These are phyloP conservation scores for Mucor piriformis DNA, from an alignment of 371 early-diverging fungal genomes.

Conservation along the genomic window DNA sequence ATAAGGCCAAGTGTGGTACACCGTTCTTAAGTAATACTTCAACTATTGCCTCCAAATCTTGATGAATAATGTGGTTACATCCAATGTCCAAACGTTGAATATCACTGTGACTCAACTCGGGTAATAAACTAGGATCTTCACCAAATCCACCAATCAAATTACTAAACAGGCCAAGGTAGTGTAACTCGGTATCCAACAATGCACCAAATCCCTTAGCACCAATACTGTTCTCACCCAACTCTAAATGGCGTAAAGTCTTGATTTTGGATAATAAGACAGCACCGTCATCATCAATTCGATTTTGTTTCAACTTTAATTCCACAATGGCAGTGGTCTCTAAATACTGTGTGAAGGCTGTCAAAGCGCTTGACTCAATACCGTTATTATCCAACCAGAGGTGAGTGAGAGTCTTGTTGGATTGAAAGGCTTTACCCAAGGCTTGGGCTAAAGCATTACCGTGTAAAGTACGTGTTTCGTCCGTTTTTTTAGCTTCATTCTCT, in stretches of 20 bases:
- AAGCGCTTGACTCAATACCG: conserved; percentile 42
- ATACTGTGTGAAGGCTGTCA: conserved; percentile 23
- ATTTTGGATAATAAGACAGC: conserved; percentile 38
- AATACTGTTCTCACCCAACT: conserved; percentile 56
- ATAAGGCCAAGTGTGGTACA: conserved; percentile 46
- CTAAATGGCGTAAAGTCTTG: conserved; percentile 35
- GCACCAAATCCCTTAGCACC: conserved; percentile 47
- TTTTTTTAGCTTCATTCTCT: conserved; percentile 10
- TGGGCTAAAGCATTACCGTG: conserved; percentile 52
- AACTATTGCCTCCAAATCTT: conserved; percentile 52
- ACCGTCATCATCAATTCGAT: conserved; percentile 57
- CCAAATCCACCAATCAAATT: conserved; percentile 51
- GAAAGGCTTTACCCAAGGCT: conserved; percentile 34
- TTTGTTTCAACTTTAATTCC: conserved; percentile 53
- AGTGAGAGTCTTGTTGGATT: conserved; percentile 35
- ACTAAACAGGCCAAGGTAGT: conserved; percentile 56
- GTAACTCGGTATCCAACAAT: conserved; percentile 37
- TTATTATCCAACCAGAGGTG: conserved; percentile 57
- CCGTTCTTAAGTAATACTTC: conserved; percentile 45
- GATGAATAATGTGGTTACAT: conserved; percentile 52
- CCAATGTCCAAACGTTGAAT: conserved; percentile 56
- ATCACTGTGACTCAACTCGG: conserved; percentile 31
- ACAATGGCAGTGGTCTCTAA: conserved; percentile 20
- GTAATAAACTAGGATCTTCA: conserved; percentile 37
- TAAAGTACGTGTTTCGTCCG: conserved; percentile 27